Evolutionary conservation across 345 rosid species (phyloP).

Genomic region (Crucihimalaya himalaica): DNA sequence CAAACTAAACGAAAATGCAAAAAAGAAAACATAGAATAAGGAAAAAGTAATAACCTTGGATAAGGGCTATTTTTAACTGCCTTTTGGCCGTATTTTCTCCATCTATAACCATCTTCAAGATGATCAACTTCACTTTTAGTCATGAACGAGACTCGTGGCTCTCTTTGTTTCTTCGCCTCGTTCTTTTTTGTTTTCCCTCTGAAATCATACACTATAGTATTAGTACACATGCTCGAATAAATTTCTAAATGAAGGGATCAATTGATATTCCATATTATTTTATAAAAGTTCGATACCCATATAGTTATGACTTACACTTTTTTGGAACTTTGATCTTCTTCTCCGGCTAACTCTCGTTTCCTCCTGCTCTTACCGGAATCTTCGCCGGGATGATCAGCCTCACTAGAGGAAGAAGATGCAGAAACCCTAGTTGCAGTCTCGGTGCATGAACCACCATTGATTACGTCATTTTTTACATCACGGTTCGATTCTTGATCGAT

Average conservation of each 20-base stretch:
- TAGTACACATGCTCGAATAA: constrained; percentile 1
- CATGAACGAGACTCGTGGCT: constrained; percentile 81
- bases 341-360: constrained; percentile 40
- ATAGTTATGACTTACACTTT: constrained; percentile 47
- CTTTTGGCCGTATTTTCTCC: constrained; percentile 93
- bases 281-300: background rate
- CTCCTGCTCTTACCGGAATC: constrained; percentile 52
- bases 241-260: background rate
- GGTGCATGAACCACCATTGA: constrained; percentile 27
- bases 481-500: constrained; percentile 42
- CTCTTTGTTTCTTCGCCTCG: constrained; percentile 59
- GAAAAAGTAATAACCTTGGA: constrained; percentile 51
- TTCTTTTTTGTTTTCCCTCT: constrained; percentile 61
- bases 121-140: constrained; percentile 83
- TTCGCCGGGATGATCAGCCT: constrained; percentile 64
- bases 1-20: background rate
- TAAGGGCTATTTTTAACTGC: constrained; percentile 81
- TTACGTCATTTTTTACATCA: constrained; percentile 28
- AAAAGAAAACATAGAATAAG: background rate
- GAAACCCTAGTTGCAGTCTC: constrained; percentile 53
- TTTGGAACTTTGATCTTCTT: constrained; percentile 50
- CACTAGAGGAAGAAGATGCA: constrained; percentile 62
- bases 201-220: background rate
- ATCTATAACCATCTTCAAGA: constrained; percentile 87
- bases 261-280: background rate